Evolutionary conservation across 805 yeast genomes (phyloP).

Genomic region (Candida ortonii): DNA sequence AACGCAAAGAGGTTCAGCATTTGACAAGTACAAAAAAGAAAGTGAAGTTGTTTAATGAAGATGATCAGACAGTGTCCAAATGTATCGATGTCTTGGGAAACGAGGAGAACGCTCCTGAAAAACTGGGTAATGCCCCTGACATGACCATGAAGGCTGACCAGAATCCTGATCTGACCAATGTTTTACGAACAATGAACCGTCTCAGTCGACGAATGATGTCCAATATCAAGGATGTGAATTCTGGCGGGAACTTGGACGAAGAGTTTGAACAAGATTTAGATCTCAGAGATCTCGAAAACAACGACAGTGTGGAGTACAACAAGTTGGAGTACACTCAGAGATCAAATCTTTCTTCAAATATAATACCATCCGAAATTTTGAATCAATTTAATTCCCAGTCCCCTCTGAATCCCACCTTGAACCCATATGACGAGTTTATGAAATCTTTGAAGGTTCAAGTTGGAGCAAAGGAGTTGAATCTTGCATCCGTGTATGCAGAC

Average conservation of each 20-base stretch:
- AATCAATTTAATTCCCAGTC: slow-evolving; percentile 23
- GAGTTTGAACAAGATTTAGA: slow-evolving; percentile 45
- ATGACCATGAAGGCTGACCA: slow-evolving; percentile 74
- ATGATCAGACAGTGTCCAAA: slow-evolving; percentile 53
- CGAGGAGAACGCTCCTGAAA: slow-evolving; percentile 72
- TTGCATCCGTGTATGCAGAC: slow-evolving; percentile 24
- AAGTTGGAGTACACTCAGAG: slow-evolving; percentile 38
- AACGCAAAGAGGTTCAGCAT: slow-evolving; percentile 29
- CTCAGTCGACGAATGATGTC: slow-evolving; percentile 78
- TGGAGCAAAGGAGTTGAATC: slow-evolving; percentile 20
- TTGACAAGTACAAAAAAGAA: slow-evolving; percentile 28
- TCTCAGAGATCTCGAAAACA: slow-evolving; percentile 50
- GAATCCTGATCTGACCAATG: slow-evolving; percentile 66
- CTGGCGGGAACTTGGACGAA: slow-evolving; percentile 31
- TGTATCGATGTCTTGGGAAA: slow-evolving; percentile 80
- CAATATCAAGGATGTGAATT: slow-evolving; percentile 43
- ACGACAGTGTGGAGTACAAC: slow-evolving; percentile 48
- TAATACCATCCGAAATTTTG: slow-evolving; percentile 24
- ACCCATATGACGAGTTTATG: slow-evolving; percentile 28
- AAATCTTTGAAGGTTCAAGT: slow-evolving; percentile 21
- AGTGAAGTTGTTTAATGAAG: slow-evolving; percentile 35
- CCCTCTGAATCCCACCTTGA: slow-evolving; percentile 25
- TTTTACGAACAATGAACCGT: slow-evolving; percentile 85
- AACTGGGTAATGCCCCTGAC: slow-evolving; percentile 79
- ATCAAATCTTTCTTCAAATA: slow-evolving; percentile 26